phyloP scores from a whole-genome alignment of 768 basidiomycete species.

The Neoboletus subvelutipes region DNA sequence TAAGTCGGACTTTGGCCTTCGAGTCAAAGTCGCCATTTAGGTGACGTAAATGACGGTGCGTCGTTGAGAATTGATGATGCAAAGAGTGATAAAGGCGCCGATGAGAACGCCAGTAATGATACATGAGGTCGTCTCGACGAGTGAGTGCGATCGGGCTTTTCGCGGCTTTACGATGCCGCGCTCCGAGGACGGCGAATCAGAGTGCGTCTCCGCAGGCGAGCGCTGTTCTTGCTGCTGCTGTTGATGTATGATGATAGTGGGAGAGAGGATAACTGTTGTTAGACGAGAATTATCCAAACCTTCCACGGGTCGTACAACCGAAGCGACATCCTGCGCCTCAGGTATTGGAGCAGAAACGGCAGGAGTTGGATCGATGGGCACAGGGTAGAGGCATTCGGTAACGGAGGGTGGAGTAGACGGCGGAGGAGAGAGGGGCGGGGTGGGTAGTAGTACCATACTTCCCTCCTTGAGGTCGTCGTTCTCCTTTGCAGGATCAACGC shows the following conservation, averaged over 20 bases:
- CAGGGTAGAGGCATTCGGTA: conserved; percentile 16
- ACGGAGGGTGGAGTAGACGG: conserved; percentile 19
- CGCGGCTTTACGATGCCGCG: conserved; percentile 13
- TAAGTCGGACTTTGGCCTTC: background rate
- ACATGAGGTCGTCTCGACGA: conserved; percentile 42
- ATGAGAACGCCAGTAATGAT: conserved; percentile 59
- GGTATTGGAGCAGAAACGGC: background rate
- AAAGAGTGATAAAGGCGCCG: conserved; percentile 56
- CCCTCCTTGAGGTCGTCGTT: conserved; percentile 13
- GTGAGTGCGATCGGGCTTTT: conserved; percentile 23
- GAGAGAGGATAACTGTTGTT: conserved; percentile 21
- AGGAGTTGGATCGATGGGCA: background rate
- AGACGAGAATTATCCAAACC: conserved; percentile 4
- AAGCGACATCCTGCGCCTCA: conserved; percentile 7
- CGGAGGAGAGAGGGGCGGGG: conserved; percentile 22
- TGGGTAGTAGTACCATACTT: conserved; percentile 17
- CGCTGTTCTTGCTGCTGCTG: conserved; percentile 18
- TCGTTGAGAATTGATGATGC: conserved; percentile 46
- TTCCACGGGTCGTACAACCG: conserved; percentile 2
- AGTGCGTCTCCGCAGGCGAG: conserved; percentile 10
- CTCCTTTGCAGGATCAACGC: conserved; percentile 19
- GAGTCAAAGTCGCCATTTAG: conserved; percentile 8
- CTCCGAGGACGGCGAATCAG: conserved; percentile 11
- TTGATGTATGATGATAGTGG: conserved; percentile 30
- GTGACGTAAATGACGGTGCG: conserved; percentile 45